Evolutionary conservation across 73 alveolate species (phyloP).

Genomic region (Tetrahymena thermophila): DNA sequence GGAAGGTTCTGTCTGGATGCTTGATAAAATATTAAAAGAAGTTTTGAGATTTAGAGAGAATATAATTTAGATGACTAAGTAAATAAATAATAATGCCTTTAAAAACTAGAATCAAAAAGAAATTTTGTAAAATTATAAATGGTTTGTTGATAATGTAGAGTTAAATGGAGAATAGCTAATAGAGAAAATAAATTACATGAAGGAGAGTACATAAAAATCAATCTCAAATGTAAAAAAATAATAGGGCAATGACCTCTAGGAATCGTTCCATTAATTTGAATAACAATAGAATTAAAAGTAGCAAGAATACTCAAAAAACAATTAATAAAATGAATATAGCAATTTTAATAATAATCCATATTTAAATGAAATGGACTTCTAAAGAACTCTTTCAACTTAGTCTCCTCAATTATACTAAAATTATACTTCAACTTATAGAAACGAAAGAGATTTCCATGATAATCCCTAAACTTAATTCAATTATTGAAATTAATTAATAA

Average conservation of each 20-base stretch:
- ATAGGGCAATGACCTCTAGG: neutral
- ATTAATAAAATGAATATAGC: neutral
- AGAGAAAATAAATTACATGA: neutral
- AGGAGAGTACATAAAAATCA: neutral
- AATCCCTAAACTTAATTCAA: neutral
- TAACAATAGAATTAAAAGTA: neutral
- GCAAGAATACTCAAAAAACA: neutral
- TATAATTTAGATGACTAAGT: neutral
- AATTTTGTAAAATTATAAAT: neutral
- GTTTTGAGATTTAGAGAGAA: neutral
- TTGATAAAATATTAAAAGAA: neutral
- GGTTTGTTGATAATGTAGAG: conserved; percentile 1
- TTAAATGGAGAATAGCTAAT: neutral
- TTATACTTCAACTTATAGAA: neutral
- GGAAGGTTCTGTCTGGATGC: neutral
- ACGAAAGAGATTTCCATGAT: neutral
- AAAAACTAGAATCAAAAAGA: neutral
- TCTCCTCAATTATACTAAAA: neutral
- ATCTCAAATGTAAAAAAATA: neutral
- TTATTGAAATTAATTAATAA: neutral
- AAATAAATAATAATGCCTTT: neutral
- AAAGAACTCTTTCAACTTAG: neutral
- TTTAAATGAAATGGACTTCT: neutral
- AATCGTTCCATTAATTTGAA: neutral
- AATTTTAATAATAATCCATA: neutral